Conservation (phyloP, 164 flowering plant genomes). For the Annona cherimola region DNA sequence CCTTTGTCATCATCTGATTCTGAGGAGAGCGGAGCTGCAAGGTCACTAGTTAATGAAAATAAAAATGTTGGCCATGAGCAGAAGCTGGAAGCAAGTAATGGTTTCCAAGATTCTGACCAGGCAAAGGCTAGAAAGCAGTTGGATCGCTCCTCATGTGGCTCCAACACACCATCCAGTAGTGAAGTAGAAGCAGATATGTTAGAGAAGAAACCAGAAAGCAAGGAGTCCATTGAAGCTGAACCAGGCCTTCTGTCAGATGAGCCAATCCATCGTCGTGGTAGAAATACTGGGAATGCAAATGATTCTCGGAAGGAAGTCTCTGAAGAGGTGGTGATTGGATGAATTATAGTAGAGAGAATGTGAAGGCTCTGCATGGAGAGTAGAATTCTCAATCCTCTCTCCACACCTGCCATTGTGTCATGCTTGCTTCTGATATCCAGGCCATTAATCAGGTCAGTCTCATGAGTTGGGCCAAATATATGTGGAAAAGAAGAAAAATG, state of each 20-base stretch:
- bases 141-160: constrained; percentile 91
- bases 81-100: constrained; percentile 25
- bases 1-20: constrained; percentile 45
- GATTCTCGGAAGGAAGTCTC: constrained; percentile 97
- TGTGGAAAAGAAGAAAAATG: neutral
- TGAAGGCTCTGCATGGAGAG: neutral
- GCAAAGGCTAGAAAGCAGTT: constrained; percentile 47
- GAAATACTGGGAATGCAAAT: constrained; percentile 34
- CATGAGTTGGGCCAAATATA: neutral
- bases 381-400: neutral
- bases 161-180: constrained; percentile 86
- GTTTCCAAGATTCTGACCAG: constrained; percentile 38
- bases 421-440: neutral
- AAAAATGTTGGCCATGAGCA: constrained; percentile 28
- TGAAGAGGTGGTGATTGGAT: constrained; percentile 53
- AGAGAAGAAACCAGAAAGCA: constrained; percentile 45
- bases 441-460: neutral
- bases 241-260: constrained; percentile 36
- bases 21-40: constrained; percentile 42
- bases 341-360: neutral
- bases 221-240: constrained; percentile 42
- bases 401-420: neutral
- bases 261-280: constrained; percentile 41
- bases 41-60: constrained; percentile 16
- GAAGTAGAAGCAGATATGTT: constrained; percentile 66